A percentile compares a stretch with the other conserved stretches of the same genome.
These are phyloP conservation scores for Aciculosporium take DNA, from an alignment of 2,329 filamentous ascomycete genomes.

Conservation along the genomic window DNA sequence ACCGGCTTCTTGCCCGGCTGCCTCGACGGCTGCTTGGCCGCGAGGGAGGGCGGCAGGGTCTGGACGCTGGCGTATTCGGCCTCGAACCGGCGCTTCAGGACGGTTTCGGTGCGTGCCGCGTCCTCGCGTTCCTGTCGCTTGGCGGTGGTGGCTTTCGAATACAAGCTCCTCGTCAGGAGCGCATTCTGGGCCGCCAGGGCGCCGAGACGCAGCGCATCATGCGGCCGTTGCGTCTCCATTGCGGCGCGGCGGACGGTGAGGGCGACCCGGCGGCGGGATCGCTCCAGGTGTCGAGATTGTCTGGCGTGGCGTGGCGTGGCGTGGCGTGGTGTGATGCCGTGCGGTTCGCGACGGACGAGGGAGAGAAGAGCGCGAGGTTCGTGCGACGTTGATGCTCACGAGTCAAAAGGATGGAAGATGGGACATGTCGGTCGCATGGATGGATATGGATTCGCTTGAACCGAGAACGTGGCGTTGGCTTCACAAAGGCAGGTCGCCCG, in stretches of 20 bases:
- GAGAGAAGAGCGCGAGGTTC: no score
- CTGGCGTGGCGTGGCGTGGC: no score
- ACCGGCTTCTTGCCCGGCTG: slow-evolving; percentile 14
- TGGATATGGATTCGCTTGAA: no score
- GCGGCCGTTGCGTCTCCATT: slow-evolving; percentile 23
- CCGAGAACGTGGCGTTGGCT: slow-evolving; percentile 16
- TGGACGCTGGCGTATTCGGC: slow-evolving; percentile 67
- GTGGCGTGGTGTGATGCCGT: no score
- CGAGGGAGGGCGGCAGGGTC: slow-evolving; percentile 62
- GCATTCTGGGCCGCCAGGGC: slow-evolving; percentile 23
- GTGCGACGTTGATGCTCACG: no score
- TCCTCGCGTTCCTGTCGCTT: slow-evolving; percentile 27
- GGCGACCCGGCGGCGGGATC: background rate
- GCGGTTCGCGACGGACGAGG: no score
- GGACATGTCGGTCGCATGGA: no score
- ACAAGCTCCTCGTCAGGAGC: slow-evolving; percentile 18
- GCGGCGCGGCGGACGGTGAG: background rate
- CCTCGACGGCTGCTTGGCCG: slow-evolving; percentile 57
- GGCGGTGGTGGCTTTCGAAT: slow-evolving; percentile 13
- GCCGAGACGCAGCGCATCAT: slow-evolving; percentile 21
- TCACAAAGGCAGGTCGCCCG: background rate
- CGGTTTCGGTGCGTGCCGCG: slow-evolving; percentile 18
- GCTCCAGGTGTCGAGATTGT: background rate
- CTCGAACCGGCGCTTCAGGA: slow-evolving; percentile 37
- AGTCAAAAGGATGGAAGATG: no score